phyloP scores from a whole-genome alignment of 768 basidiomycete genomes.

The Suillus sp. region DNA sequence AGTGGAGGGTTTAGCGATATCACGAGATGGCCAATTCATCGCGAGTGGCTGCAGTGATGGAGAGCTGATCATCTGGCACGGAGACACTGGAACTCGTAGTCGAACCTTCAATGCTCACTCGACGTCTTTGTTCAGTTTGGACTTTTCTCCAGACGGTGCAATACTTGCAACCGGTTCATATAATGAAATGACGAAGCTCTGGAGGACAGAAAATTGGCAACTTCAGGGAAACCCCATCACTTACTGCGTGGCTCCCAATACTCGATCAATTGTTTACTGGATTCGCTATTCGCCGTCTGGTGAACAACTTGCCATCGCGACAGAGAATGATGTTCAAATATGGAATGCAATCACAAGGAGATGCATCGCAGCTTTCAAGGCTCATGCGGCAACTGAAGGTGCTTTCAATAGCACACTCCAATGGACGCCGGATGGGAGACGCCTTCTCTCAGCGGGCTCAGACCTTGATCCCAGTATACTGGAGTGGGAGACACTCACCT shows the following conservation, averaged over 20 bases:
- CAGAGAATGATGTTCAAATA: not conserved
- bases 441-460: constrained; percentile 1
- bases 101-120: not conserved
- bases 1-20: not conserved
- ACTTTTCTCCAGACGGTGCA: not conserved
- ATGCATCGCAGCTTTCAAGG: not conserved
- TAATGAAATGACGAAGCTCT: not conserved
- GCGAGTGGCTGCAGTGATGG: not conserved
- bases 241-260: not conserved
- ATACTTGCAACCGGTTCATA: not conserved
- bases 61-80: not conserved
- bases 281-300: not conserved
- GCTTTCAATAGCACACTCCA: not conserved
- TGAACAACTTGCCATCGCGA: not conserved
- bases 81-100: not conserved
- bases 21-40: not conserved
- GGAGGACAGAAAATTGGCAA: not conserved
- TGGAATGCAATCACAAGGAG: not conserved
- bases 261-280: not conserved
- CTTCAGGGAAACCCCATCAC: not conserved
- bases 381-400: not conserved
- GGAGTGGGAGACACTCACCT: not conserved
- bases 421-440: constrained; percentile 1
- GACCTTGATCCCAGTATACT: not conserved
- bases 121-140: not conserved